phyloP scores from a whole-genome alignment of 73 alveolate genomes.

The Tetrahymena borealis region DNA sequence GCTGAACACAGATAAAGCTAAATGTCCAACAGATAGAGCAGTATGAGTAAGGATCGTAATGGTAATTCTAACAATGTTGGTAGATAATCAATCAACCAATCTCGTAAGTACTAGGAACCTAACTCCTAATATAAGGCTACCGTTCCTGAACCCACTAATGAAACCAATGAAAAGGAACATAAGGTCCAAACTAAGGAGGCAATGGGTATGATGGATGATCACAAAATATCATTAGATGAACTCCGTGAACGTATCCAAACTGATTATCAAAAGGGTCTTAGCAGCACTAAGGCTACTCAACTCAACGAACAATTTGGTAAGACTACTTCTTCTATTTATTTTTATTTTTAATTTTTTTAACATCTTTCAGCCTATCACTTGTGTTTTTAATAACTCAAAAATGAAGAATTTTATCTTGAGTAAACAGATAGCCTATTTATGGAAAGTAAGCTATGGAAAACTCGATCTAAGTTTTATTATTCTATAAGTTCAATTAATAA shows the following conservation, averaged over 20 bases:
- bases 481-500: too few relatives aligned
- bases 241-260: conserved; percentile 49
- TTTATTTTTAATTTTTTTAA: too few relatives aligned
- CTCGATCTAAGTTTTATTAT: too few relatives aligned
- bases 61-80: background rate
- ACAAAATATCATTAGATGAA: conserved; percentile 50
- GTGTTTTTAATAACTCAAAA: too few relatives aligned
- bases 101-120: background rate
- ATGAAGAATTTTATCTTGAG: too few relatives aligned
- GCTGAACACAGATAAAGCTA: background rate
- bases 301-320: background rate
- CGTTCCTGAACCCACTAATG: background rate
- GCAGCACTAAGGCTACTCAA: conserved; percentile 44
- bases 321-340: background rate
- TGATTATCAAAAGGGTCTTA: conserved; percentile 64
- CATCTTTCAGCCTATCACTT: too few relatives aligned
- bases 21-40: background rate
- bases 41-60: background rate
- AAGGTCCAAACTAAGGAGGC: background rate
- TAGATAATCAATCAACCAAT: background rate
- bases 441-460: too few relatives aligned
- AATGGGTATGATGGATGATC: conserved; percentile 50
- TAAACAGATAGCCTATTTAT: too few relatives aligned
- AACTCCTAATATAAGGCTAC: background rate
- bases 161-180: background rate